phyloP scores from a whole-genome alignment of 345 rosid genomes.

The Melaleuca alternifolia region DNA sequence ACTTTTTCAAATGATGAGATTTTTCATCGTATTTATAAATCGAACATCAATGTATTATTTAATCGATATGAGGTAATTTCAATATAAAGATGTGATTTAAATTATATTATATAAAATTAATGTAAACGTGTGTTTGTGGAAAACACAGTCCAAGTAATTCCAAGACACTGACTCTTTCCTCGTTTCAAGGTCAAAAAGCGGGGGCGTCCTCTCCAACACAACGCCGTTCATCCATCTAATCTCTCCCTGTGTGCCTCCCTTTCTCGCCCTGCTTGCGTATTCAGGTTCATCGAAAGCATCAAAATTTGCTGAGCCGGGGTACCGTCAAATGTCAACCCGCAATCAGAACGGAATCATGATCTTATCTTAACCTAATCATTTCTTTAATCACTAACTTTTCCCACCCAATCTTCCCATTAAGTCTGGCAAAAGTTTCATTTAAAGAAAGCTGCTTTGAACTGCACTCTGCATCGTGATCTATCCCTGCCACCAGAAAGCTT shows the following conservation, averaged over 20 bases:
- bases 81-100: not conserved
- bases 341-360: not conserved
- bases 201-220: not conserved
- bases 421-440: conserved; percentile 8
- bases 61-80: too few species aligned
- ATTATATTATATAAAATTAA: not conserved
- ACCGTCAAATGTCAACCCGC: conserved; percentile 1
- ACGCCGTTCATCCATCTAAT: not conserved
- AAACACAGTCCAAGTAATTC: not conserved
- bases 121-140: not conserved
- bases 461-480: not conserved
- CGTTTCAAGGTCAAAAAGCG: not conserved
- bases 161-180: not conserved
- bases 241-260: not conserved
- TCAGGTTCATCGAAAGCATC: not conserved
- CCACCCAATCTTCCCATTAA: not conserved
- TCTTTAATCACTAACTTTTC: not conserved
- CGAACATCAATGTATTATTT: too few species aligned
- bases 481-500: not conserved
- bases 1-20: too few species aligned
- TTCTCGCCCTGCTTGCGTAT: not conserved
- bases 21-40: too few species aligned
- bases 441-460: not conserved
- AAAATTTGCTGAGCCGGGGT: not conserved
- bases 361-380: not conserved